phyloP scores from a whole-genome alignment of 176 grass and related monocot genomes.

The Themeda triandra region DNA sequence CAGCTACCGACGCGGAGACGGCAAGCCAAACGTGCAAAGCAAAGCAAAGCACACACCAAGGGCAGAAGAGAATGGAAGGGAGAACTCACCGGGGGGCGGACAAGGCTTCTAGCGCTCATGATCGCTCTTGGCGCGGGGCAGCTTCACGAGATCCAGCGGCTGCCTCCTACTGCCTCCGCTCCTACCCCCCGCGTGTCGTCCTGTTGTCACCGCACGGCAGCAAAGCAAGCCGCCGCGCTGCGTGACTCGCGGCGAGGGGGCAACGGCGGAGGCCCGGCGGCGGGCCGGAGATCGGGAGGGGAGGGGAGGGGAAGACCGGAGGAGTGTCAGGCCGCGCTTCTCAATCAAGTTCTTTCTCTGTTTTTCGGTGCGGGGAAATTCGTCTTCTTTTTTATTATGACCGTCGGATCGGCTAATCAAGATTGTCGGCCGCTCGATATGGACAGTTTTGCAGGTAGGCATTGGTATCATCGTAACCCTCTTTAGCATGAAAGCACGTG shows the following conservation, averaged over 20 bases:
- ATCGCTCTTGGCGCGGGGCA: not conserved
- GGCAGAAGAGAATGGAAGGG: not conserved
- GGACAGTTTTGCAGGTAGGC: too few species aligned
- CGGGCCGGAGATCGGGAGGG: not conserved
- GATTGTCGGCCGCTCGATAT: not conserved
- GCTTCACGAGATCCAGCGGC: not conserved
- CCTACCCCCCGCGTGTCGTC: not conserved
- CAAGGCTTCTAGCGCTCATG: slow-evolving; percentile 41
- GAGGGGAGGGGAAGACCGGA: not conserved
- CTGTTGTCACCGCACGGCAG: not conserved
- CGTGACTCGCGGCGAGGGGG: not conserved
- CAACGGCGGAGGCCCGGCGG: not conserved
- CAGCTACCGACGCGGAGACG: not conserved
- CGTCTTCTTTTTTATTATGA: not conserved
- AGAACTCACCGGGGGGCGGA: slow-evolving; percentile 17
- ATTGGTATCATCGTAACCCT: too few species aligned
- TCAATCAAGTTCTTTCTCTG: not conserved
- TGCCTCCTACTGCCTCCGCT: not conserved
- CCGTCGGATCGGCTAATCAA: not conserved
- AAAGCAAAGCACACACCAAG: not conserved
- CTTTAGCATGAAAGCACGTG: too few species aligned
- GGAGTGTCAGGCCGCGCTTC: not conserved
- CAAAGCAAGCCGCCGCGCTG: not conserved
- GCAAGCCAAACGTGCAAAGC: not conserved
- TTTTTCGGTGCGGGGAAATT: not conserved